Evolutionary conservation across 2,329 filamentous ascomycete genomes (phyloP).

Genomic region (Penicillium sp.): DNA sequence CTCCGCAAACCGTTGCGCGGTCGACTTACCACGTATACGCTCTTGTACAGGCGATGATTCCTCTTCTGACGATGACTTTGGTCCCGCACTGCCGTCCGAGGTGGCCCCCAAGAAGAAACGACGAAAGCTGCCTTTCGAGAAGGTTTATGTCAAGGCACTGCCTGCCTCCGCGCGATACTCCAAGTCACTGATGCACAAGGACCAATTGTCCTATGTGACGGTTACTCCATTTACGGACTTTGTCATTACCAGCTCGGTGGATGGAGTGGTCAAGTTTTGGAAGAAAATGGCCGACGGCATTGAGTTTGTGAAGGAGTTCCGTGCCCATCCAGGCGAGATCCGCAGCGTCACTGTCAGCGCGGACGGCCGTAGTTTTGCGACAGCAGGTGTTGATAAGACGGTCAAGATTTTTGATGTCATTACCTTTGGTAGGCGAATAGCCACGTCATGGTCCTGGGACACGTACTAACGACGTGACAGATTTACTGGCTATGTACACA

Average conservation of each 20-base stretch:
- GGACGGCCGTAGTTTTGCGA: constrained; percentile 92
- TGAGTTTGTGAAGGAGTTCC: constrained; percentile 98
- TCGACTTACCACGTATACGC: constrained; percentile 16
- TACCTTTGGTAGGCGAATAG: constrained; percentile 63
- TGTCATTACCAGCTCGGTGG: constrained; percentile 86
- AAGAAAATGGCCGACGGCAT: constrained; percentile 90
- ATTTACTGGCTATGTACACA: constrained; percentile 79
- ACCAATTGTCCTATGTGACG: constrained; percentile 83
- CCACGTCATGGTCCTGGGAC: neutral
- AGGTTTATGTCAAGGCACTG: constrained; percentile 88
- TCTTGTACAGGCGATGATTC: constrained; percentile 51
- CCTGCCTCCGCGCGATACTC: constrained; percentile 82
- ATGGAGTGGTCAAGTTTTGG: constrained; percentile 99
- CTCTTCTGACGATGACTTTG: constrained; percentile 83
- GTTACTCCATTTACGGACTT: constrained; percentile 93
- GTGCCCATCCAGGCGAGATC: constrained; percentile 84
- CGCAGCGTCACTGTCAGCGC: constrained; percentile 79
- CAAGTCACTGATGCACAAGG: constrained; percentile 97
- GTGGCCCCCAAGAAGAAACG: constrained; percentile 86
- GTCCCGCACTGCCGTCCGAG: constrained; percentile 81
- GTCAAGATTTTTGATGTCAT: constrained; percentile 65
- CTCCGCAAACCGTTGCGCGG: constrained; percentile 17
- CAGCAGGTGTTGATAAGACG: constrained; percentile 64
- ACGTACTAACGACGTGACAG: constrained; percentile 40
- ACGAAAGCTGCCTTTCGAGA: constrained; percentile 88